Evolutionary conservation across 192 early-diverging fungal species (phyloP).

Genomic region (Podila epigama): DNA sequence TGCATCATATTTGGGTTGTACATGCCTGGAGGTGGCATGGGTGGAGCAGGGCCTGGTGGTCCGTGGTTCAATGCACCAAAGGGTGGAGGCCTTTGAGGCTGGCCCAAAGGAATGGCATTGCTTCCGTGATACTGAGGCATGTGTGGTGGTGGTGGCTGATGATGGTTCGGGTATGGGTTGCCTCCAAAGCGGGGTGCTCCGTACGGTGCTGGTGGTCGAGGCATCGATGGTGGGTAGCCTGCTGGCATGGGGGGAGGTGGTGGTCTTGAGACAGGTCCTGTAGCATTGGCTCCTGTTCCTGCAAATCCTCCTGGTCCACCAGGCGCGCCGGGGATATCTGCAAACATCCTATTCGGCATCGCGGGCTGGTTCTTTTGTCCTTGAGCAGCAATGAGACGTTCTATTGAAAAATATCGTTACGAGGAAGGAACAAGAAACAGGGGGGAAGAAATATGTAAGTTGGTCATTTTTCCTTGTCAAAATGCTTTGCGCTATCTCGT

Average conservation of each 20-base stretch:
- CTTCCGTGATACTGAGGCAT: constrained; percentile 41
- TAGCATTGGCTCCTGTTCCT: constrained; percentile 42
- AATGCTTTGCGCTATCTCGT: too few species aligned
- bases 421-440: too few species aligned
- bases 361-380: constrained; percentile 78
- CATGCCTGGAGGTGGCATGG: constrained; percentile 33
- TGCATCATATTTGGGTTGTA: constrained; percentile 49
- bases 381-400: constrained; percentile 91
- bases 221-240: constrained; percentile 30
- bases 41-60: constrained; percentile 18
- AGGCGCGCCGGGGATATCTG: constrained; percentile 52
- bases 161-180: constrained; percentile 21
- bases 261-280: constrained; percentile 11
- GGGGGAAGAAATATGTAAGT: too few species aligned
- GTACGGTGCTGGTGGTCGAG: constrained; percentile 35
- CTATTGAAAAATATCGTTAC: constrained; percentile 52
- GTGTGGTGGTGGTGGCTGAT: constrained; percentile 27
- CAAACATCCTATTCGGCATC: constrained; percentile 77
- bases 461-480: too few species aligned
- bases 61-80: constrained; percentile 29
- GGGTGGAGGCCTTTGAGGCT: constrained; percentile 37
- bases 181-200: constrained; percentile 32
- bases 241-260: constrained; percentile 34
- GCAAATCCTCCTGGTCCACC: constrained; percentile 40
- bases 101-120: constrained; percentile 44